Base-by-base conservation (phyloP, 1,139 yeast species). In the Geotrichum citri-aurantii region DNA sequence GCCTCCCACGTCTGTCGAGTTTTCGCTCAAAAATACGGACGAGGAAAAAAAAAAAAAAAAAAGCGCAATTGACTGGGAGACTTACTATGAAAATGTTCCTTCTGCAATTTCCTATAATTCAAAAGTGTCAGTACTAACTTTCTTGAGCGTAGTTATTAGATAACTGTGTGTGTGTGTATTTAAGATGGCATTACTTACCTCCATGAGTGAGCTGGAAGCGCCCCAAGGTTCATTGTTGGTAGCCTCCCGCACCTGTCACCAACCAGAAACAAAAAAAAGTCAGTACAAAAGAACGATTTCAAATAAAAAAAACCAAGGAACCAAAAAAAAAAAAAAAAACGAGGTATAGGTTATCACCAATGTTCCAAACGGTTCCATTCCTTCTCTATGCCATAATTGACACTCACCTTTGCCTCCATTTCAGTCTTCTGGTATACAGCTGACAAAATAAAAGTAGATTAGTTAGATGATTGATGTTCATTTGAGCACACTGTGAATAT, bases 221-320 rank as follows among this genome's bases (percentile, higher is more conserved):
- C 99, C 99, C 99, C 99, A 93, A 1, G 99, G 99, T 73, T 93
- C 99, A 71, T 93, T 93, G 73, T 93, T 93, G 59, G 99, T 93
- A 53, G 98, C 98, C 73, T 93, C 98, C 63, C 99, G 84, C 23
- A 72, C 70, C 69, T 66, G 44, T 21, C 23, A 23, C 29, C 44
- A 37, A 37, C 7, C 17, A n/a, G n/a, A n/a, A n/a, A 55, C 14
- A 11, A 24, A 29, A 12, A 33, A 37, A 14, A 42, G 48, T 37
- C 23, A 10, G 19, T 31, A 14, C 21, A 31, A 21, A 26, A 48
- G 11, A 17, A 42, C n/a, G n/a, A n/a, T n/a, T n/a, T n/a, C n/a
- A n/a, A n/a, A n/a, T n/a, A n/a, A n/a, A n/a, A n/a, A n/a, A n/a
- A n/a, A n/a, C n/a, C n/a, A n/a, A n/a, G n/a, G n/a, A n/a, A n/a